A percentile compares a stretch with the other conserved stretches of the same genome.
These are phyloP conservation scores for Ophiostoma quercus DNA, from an alignment of 2,329 filamentous ascomycete species.

Conservation along the genomic window DNA sequence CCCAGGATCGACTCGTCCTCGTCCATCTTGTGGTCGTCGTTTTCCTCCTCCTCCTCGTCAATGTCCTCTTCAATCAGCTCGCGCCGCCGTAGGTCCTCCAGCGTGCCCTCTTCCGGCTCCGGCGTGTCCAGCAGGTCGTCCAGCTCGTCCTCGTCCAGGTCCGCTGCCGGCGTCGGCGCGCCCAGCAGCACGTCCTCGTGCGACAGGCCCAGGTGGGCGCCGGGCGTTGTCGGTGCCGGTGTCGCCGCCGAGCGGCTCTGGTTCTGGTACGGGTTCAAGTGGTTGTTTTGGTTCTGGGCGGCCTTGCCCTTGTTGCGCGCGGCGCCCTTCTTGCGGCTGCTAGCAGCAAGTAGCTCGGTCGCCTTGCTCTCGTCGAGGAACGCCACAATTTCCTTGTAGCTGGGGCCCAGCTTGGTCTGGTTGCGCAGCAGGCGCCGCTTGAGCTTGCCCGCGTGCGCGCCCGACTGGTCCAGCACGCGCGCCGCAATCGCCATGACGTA, in stretches of 20 bases:
- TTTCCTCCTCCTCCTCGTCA: conserved; percentile 39
- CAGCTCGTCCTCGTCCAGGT: conserved; percentile 28
- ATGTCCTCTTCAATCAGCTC: conserved; percentile 50
- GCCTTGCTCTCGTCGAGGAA: conserved; percentile 69
- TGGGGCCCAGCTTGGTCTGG: conserved; percentile 70
- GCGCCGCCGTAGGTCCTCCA: conserved; percentile 51
- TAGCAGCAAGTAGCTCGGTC: conserved; percentile 38
- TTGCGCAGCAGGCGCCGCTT: conserved; percentile 71
- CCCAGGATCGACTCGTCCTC: conserved; percentile 44
- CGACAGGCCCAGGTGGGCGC: conserved; percentile 9
- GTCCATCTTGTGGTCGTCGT: conserved; percentile 35
- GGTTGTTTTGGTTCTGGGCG: conserved; percentile 15
- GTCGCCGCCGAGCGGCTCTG: conserved; percentile 27
- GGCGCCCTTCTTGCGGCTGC: conserved; percentile 38
- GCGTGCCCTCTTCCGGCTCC: conserved; percentile 54
- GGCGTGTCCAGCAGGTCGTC: conserved; percentile 42
- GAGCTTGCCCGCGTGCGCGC: conserved; percentile 57
- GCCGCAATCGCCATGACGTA: conserved; percentile 75
- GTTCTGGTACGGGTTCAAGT: conserved; percentile 21
- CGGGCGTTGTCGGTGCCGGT: conserved; percentile 9
- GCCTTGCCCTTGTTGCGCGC: conserved; percentile 37
- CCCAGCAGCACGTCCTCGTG: conserved; percentile 25
- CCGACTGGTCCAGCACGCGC: conserved; percentile 63
- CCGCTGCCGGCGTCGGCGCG: conserved; percentile 27
- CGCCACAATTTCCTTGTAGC: conserved; percentile 77